These are phyloP conservation scores for Malus sieversii DNA, from an alignment of 306 rosid genomes.

Conservation along the genomic window DNA sequence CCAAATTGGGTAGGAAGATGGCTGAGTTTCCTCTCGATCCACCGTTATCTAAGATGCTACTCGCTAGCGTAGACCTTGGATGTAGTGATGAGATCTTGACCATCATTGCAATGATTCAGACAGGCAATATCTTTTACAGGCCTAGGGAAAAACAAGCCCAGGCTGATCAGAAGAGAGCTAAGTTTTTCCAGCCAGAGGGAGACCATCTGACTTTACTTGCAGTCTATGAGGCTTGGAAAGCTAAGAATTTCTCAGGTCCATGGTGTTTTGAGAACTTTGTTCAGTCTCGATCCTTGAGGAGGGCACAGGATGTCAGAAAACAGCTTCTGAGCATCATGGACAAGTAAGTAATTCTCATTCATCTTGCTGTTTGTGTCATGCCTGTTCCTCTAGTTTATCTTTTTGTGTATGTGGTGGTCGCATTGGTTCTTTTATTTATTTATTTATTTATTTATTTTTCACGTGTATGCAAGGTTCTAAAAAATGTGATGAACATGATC, in stretches of 20 bases:
- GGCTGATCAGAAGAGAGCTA: neutral
- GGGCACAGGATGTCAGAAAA: conserved; percentile 1
- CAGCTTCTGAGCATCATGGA: neutral
- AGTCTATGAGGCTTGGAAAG: neutral
- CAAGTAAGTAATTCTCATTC: conserved; percentile 18
- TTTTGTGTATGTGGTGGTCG: neutral
- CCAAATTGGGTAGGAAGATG: neutral
- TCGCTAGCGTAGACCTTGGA: neutral
- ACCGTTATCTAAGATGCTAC: neutral
- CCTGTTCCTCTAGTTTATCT: neutral
- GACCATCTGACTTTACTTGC: neutral
- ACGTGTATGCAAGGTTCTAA: neutral
- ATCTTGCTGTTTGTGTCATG: neutral
- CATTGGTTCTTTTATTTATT: neutral
- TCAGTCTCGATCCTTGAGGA: neutral
- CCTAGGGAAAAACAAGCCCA: conserved; percentile 2
- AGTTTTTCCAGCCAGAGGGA: neutral
- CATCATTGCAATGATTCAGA: neutral
- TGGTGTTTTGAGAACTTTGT: neutral
- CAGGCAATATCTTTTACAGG: neutral
- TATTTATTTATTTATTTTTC: neutral
- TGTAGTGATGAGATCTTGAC: neutral
- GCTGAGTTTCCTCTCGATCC: neutral
- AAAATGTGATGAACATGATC: neutral
- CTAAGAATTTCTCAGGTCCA: neutral